Conservation (phyloP, 129 eudicot species). For the Flaveria sonorensis region DNA sequence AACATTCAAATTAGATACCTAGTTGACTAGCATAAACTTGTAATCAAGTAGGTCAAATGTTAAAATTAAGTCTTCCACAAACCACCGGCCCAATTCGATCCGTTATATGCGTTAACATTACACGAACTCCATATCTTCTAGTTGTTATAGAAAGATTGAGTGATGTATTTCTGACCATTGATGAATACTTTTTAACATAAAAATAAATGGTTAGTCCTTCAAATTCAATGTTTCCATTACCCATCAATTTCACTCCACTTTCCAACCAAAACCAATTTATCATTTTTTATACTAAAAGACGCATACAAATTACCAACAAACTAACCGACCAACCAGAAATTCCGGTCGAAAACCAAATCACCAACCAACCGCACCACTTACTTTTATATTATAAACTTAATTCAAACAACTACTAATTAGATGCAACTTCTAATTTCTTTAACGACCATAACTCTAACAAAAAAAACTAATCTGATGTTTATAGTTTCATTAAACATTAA, state of each 20-base stretch:
- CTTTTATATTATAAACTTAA: neutral
- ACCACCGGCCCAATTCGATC: no score
- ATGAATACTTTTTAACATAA: no score
- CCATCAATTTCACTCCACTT: neutral
- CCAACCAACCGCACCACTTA: slow-evolving; percentile 21
- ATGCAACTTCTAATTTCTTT: no score
- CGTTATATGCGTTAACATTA: no score
- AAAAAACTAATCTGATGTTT: neutral
- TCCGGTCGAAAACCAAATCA: slow-evolving; percentile 14
- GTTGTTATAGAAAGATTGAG: no score
- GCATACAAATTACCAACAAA: neutral
- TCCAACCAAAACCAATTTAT: no score
- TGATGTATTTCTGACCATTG: no score
- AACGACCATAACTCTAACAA: neutral
- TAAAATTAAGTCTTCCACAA: no score
- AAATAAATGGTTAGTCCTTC: no score
- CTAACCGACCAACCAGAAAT: slow-evolving; percentile 15
- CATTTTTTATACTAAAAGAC: neutral
- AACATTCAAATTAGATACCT: neutral
- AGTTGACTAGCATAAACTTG: no score
- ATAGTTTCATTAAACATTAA: slow-evolving; percentile 10
- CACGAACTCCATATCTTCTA: no score
- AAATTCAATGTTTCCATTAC: neutral
- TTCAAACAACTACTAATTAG: neutral
- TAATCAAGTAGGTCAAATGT: no score